Evolutionary conservation across 768 basidiomycete genomes (phyloP), one percentile per base, ranked within the genome.

Genomic region (Boletellus ananiceps): DNA sequence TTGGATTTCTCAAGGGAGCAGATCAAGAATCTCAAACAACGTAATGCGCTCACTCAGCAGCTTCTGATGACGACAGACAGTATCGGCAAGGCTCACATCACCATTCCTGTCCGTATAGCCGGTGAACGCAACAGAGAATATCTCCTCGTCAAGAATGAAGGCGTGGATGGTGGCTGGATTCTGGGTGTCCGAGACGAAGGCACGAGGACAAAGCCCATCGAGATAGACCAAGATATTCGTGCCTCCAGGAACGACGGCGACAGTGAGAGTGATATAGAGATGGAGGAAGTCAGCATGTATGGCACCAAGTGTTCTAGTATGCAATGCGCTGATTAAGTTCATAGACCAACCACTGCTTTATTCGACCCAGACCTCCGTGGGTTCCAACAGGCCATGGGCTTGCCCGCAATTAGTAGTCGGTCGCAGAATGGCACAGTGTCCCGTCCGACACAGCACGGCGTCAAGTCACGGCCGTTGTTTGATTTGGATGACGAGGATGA

Each of bases 1-100:
- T 73, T 97, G 47, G 96, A 98, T 66, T 99, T 99, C 65, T 97
- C 93, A 1, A 93, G 87, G 60, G 87, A 95, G 55, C 96, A 99
- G 66, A 98, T 99, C 66, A 79, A 83, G 67, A 88, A 91, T 59
- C 76, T 99, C 9, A 79, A 83, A 55, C 86, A 96, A 66, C 77
- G 96, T 33, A 99, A 99, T 63, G 65, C 82, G 3, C 74, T 98
- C 54, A 98, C 96, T 2, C 96, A 98, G 58, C 92, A 95, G 61
- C 79, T 99, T 31, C 72, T 98, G 40, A 81, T 78, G 41, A 95
- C 96, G 14, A 96, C 93, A 2, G 93, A 97, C 63, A 88, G 78
- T 45, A 92, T 98, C 51, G 93, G 93, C 48, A 91, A 84, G 61
- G 89, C 91, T 0, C 80, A 92, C 62, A 78, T 97, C 42, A 82